Conservation (phyloP, 2,329 filamentous ascomycete genomes). For the Trichoderma sp. region DNA sequence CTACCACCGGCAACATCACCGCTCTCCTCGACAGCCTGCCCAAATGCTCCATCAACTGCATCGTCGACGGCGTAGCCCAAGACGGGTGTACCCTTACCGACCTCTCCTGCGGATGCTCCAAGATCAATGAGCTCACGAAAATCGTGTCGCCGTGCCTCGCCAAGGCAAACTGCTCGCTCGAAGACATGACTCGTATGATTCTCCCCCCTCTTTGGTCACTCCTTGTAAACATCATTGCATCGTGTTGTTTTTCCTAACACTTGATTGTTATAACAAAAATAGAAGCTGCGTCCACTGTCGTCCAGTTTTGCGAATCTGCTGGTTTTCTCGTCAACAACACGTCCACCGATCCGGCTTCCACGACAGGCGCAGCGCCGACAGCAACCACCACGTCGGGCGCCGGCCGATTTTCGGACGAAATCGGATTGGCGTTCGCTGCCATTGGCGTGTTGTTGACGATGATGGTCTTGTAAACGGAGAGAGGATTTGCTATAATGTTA, state of each 20-base stretch:
- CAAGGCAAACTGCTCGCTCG: conserved; percentile 32
- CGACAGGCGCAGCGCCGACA: neutral
- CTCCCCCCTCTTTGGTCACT: neutral
- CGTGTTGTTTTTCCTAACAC: neutral
- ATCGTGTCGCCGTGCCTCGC: conserved; percentile 37
- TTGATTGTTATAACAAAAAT: neutral
- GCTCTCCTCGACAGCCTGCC: conserved; percentile 32
- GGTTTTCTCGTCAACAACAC: neutral
- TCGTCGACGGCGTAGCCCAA: conserved; percentile 31
- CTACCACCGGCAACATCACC: conserved; percentile 20
- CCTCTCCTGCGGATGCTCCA: conserved; percentile 39
- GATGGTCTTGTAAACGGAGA: neutral
- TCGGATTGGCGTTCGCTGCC: neutral
- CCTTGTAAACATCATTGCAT: neutral
- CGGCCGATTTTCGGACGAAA: neutral
- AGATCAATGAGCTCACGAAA: conserved; percentile 35
- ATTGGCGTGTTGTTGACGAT: neutral
- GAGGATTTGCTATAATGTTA: neutral
- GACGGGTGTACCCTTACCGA: conserved; percentile 37
- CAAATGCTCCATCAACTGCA: conserved; percentile 38
- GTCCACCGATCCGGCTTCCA: neutral
- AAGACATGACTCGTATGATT: conserved; percentile 26
- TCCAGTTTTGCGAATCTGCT: conserved; percentile 1
- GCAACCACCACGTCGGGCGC: neutral
- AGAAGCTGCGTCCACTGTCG: neutral